Evolutionary conservation across 768 basidiomycete species (phyloP).

Genomic region (Mycena venus): DNA sequence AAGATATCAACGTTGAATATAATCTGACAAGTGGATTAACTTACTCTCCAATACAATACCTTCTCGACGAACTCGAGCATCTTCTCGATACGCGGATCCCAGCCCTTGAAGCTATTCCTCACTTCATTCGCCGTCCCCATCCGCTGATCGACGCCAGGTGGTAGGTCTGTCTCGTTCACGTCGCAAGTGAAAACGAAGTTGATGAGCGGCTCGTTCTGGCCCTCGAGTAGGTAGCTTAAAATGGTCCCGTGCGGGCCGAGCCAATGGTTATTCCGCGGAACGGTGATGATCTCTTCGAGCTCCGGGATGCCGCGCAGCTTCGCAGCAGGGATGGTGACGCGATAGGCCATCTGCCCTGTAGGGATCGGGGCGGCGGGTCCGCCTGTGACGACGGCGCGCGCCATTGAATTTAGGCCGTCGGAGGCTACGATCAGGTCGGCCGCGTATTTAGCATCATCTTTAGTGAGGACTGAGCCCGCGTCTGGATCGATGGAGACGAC

Average conservation of each 20-base stretch:
- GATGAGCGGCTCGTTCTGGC: slow-evolving; percentile 27
- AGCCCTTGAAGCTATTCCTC: slow-evolving; percentile 23
- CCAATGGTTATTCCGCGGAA: slow-evolving; percentile 31
- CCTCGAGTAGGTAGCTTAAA: slow-evolving; percentile 27
- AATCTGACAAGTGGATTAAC: background rate
- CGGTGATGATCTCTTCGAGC: slow-evolving; percentile 30
- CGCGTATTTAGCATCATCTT: slow-evolving; percentile 6
- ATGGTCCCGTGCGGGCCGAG: slow-evolving; percentile 29
- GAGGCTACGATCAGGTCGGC: slow-evolving; percentile 32
- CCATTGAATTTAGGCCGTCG: slow-evolving; percentile 30
- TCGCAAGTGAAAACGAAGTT: slow-evolving; percentile 33
- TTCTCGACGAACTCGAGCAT: slow-evolving; percentile 21
- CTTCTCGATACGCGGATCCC: slow-evolving; percentile 33
- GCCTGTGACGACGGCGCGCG: slow-evolving; percentile 18
- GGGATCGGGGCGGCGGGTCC: slow-evolving; percentile 13
- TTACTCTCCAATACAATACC: slow-evolving; percentile 23
- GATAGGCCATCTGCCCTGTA: slow-evolving; percentile 33
- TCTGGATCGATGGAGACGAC: slow-evolving; percentile 20
- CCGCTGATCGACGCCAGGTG: slow-evolving; percentile 25
- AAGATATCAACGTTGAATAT: background rate
- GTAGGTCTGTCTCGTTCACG: slow-evolving; percentile 22
- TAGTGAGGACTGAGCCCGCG: slow-evolving; percentile 10
- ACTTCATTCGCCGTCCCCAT: slow-evolving; percentile 28
- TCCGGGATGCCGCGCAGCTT: slow-evolving; percentile 25
- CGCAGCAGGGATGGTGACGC: slow-evolving; percentile 27